These are phyloP conservation scores for Turritis glabra DNA, from an alignment of 345 rosid species.

Conservation along the genomic window DNA sequence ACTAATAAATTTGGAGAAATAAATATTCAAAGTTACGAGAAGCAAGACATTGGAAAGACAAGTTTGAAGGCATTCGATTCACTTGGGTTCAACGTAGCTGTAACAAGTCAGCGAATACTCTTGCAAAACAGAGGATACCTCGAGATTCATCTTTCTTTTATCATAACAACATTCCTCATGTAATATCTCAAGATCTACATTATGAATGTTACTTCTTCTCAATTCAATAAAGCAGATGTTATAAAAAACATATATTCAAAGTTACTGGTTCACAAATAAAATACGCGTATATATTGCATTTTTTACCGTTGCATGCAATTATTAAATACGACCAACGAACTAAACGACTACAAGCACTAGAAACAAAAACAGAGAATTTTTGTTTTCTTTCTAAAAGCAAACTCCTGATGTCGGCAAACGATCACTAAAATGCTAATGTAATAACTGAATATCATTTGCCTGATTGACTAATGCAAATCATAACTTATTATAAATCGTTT, in stretches of 20 bases:
- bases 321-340: constrained; percentile 26
- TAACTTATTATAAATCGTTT: neutral
- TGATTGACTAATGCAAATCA: neutral
- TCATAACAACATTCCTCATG: no score
- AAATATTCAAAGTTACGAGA: neutral
- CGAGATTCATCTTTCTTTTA: no score
- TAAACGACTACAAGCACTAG: constrained; percentile 20
- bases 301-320: constrained; percentile 10
- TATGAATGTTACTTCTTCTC: no score
- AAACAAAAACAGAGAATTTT: neutral
- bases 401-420: constrained; percentile 31
- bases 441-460: neutral
- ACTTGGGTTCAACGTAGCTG: no score
- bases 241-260: no score
- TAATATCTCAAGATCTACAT: no score
- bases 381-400: neutral
- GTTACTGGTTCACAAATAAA: neutral
- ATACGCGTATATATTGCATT: neutral
- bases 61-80: no score
- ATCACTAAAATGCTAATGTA: constrained; percentile 4
- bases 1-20: neutral
- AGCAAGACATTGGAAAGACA: no score
- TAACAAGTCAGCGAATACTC: no score
- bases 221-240: no score
- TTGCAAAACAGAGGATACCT: no score